Conservation (phyloP, 495 filamentous ascomycete species). For the Usnea hakonensis region DNA sequence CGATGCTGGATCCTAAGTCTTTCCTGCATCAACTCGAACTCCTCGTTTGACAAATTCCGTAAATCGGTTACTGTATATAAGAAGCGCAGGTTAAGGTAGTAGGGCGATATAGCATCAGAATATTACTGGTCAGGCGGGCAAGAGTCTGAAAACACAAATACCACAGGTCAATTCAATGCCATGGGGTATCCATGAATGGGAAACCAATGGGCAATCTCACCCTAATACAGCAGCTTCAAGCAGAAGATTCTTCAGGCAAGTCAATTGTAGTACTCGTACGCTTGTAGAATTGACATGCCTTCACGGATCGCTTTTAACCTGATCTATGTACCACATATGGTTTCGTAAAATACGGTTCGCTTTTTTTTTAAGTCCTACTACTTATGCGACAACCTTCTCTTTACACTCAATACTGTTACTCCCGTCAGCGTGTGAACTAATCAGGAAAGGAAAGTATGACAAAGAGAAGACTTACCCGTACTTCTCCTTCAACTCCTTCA, state of each 20-base stretch:
- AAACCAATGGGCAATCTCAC: too few relatives aligned
- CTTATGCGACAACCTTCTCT: background rate
- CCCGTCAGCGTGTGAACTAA: background rate
- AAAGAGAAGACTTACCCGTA: conserved; percentile 35
- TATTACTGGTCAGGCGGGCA: too few relatives aligned
- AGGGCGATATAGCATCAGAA: too few relatives aligned
- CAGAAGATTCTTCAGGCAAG: background rate
- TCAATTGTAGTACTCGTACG: background rate
- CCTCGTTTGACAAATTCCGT: too few relatives aligned
- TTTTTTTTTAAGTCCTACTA: too few relatives aligned
- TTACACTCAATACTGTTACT: background rate
- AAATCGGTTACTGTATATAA: too few relatives aligned
- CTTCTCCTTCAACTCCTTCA: conserved; percentile 59
- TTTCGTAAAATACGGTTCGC: too few relatives aligned
- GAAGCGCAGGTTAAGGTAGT: too few relatives aligned
- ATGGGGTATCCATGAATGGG: too few relatives aligned
- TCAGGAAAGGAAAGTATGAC: background rate
- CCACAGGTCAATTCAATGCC: too few relatives aligned
- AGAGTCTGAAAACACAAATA: too few relatives aligned
- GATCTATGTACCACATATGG: too few relatives aligned
- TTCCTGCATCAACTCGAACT: background rate
- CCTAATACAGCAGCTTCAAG: background rate
- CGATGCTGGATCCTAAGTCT: background rate
- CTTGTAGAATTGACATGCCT: background rate
- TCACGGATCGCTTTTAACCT: background rate